Percentiles rank a stretch among this genome's conserved stretches.
Evolutionary conservation across 306 rosid genomes (phyloP).

Genomic region (Ormosia semicastrata): DNA sequence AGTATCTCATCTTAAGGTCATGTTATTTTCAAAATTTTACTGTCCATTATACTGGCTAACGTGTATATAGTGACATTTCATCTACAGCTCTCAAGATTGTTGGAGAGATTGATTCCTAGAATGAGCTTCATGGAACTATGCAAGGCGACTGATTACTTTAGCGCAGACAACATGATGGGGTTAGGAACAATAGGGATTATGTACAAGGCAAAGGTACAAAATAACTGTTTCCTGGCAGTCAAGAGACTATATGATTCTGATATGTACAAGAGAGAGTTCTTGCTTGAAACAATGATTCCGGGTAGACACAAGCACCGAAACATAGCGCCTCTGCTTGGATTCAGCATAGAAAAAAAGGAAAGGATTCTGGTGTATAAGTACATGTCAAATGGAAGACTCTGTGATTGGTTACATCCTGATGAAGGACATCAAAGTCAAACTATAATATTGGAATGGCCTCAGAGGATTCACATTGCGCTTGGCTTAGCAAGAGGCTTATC

Average conservation of each 20-base stretch:
- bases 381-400: conserved; percentile 38
- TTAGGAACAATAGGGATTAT: conserved; percentile 38
- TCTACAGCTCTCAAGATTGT: conserved; percentile 21
- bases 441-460: conserved; percentile 10
- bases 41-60: not conserved
- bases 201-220: conserved; percentile 35
- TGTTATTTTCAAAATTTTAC: not conserved
- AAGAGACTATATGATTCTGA: conserved; percentile 33
- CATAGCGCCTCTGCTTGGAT: conserved; percentile 22
- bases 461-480: conserved; percentile 40
- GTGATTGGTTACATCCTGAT: conserved; percentile 25
- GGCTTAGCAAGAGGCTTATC: conserved; percentile 40
- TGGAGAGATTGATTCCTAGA: conserved; percentile 26
- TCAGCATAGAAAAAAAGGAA: conserved; percentile 27
- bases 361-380: conserved; percentile 29
- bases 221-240: conserved; percentile 25
- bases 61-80: not conserved
- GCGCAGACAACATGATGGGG: conserved; percentile 24
- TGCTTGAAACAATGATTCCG: conserved; percentile 21
- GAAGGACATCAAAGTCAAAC: not conserved
- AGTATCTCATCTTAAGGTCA: not conserved
- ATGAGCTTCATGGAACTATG: conserved; percentile 30
- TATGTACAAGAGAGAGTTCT: conserved; percentile 19
- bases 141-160: conserved; percentile 35
- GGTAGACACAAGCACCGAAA: conserved; percentile 33